Conservation (phyloP, 2,329 filamentous ascomycete genomes). For the Pseudogymnoascus sp. region DNA sequence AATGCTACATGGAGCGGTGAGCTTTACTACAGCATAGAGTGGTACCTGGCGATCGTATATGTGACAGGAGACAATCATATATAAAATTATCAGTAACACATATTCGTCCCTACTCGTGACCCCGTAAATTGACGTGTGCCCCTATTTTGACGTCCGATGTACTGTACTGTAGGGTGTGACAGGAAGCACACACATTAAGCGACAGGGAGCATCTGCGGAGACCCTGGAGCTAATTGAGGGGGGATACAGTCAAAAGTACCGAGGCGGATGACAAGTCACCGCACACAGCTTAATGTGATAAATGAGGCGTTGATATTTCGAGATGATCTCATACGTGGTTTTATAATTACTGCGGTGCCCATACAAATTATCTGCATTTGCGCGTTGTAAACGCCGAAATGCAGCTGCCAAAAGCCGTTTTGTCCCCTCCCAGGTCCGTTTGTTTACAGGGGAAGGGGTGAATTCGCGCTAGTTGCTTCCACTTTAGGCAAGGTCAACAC, state of each 20-base stretch:
- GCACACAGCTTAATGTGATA: constrained; percentile 2
- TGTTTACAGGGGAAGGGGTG: constrained; percentile 10
- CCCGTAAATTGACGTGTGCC: not conserved
- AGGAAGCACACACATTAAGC: not conserved
- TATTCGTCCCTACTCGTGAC: not conserved
- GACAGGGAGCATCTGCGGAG: constrained; percentile 5
- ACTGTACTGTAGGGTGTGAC: not conserved
- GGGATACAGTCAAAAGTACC: not conserved
- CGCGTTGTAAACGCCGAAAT: not conserved
- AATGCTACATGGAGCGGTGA: not conserved
- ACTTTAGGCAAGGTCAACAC: constrained; percentile 10
- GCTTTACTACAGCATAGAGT: not conserved
- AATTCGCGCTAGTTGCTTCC: constrained; percentile 6
- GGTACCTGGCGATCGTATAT: not conserved
- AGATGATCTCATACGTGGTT: not conserved
- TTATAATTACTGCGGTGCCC: not conserved
- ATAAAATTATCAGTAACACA: constrained; percentile 9
- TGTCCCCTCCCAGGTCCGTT: not conserved
- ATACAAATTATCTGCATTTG: not conserved
- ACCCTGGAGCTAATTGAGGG: constrained; percentile 1
- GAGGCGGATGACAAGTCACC: constrained; percentile 4
- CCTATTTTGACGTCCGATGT: not conserved
- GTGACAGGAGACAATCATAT: not conserved
- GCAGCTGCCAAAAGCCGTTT: constrained; percentile 6
- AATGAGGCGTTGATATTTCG: not conserved